phyloP scores from a whole-genome alignment of 345 rosid species.

The Eucalyptus guilfoylei region DNA sequence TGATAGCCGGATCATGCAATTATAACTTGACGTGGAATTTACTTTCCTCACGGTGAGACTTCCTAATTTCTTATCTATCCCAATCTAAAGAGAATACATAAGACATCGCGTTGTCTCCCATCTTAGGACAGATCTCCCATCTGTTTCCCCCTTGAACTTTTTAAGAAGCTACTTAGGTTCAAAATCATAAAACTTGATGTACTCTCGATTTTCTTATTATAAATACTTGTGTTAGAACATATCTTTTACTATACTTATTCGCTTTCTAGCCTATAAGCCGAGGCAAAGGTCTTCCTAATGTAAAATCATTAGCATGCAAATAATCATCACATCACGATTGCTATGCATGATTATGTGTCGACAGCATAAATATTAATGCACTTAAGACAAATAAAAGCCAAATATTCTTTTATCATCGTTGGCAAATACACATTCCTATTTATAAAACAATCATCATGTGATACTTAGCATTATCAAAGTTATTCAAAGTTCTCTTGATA shows the following conservation, averaged over 20 bases:
- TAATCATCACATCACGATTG: accelerated
- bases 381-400: background rate
- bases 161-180: accelerated
- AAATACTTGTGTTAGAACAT: background rate
- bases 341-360: accelerated
- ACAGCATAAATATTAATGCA: background rate
- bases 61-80: accelerated
- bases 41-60: accelerated
- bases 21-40: accelerated
- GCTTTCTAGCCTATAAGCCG: background rate
- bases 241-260: background rate
- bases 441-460: background rate
- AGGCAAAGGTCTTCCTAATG: accelerated
- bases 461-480: background rate
- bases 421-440: background rate
- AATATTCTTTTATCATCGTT: accelerated
- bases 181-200: background rate
- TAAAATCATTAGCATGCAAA: background rate
- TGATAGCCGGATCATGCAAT: accelerated
- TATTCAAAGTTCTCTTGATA: background rate
- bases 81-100: too few relatives aligned
- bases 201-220: background rate
- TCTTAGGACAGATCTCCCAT: accelerated
- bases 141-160: accelerated
- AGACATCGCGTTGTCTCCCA: too few relatives aligned